Evolutionary conservation across 352 stramenopile genomes (phyloP).

Genomic region (Phytophthora pluvialis): DNA sequence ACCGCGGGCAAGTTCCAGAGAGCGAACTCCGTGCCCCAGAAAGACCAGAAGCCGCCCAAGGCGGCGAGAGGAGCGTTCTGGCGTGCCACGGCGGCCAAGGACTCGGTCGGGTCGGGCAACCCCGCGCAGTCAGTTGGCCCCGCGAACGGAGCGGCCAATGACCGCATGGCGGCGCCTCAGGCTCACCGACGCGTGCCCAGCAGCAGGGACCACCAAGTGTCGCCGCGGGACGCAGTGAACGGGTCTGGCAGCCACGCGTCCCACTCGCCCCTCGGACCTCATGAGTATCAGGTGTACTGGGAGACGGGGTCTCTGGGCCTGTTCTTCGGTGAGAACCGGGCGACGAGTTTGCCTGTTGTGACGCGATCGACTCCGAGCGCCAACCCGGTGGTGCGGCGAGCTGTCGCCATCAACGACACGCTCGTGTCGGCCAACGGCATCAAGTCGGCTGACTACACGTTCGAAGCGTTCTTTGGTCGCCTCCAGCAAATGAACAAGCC

Average conservation of each 20-base stretch:
- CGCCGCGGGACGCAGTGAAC: constrained; percentile 37
- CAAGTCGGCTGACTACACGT: constrained; percentile 71
- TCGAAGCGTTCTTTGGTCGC: constrained; percentile 82
- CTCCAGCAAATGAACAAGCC: constrained; percentile 89
- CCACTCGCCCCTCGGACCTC: constrained; percentile 23
- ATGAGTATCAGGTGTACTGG: constrained; percentile 83
- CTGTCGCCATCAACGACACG: constrained; percentile 79
- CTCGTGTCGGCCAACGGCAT: constrained; percentile 82
- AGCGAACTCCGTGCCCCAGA: constrained; percentile 65
- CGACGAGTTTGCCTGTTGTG: constrained; percentile 77
- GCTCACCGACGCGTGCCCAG: constrained; percentile 19
- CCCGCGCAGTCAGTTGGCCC: constrained; percentile 14
- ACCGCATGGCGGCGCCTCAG: constrained; percentile 24
- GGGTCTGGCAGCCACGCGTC: constrained; percentile 2
- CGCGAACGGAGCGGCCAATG: constrained; percentile 12
- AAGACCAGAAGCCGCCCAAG: constrained; percentile 53
- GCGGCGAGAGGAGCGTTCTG: constrained; percentile 65
- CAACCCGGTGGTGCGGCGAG: constrained; percentile 71
- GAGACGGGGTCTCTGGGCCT: constrained; percentile 81
- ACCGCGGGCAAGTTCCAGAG: constrained; percentile 47
- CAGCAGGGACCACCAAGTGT: constrained; percentile 48
- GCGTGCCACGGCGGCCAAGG: constrained; percentile 49
- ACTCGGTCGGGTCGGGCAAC: constrained; percentile 31
- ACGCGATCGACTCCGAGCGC: constrained; percentile 73
- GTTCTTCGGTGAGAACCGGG: constrained; percentile 83